Conservation (phyloP, 2,329 filamentous ascomycete species). For the Cadophora sp. region DNA sequence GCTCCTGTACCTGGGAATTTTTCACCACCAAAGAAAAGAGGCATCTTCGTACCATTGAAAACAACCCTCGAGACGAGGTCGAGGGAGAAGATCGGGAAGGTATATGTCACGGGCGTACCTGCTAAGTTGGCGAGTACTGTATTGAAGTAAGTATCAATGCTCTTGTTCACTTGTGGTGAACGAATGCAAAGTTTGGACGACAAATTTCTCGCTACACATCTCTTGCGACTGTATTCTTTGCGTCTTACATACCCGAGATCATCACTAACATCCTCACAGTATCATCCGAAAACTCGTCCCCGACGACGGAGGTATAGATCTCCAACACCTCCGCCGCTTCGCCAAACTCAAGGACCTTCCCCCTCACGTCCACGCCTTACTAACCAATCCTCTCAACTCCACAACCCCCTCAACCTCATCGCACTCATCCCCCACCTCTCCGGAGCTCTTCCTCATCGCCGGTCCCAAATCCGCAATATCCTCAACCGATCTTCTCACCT, state of each 20-base stretch:
- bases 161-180: too few species aligned
- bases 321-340: constrained; percentile 77
- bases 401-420: constrained; percentile 37
- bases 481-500: constrained; percentile 57
- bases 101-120: constrained; percentile 75
- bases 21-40: constrained; percentile 4
- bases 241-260: too few species aligned
- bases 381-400: neutral
- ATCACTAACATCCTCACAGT: constrained; percentile 47
- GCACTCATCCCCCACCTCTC: constrained; percentile 48
- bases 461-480: constrained; percentile 58
- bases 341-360: constrained; percentile 75
- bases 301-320: constrained; percentile 67
- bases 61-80: constrained; percentile 68
- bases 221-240: too few species aligned
- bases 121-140: constrained; percentile 74
- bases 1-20: neutral
- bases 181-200: too few species aligned
- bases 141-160: constrained; percentile 64
- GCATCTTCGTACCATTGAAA: constrained; percentile 64
- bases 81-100: constrained; percentile 63
- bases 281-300: constrained; percentile 62
- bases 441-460: constrained; percentile 53
- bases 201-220: too few species aligned
- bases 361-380: constrained; percentile 39